Evolutionary conservation across 495 filamentous ascomycete species (phyloP).

Genomic region (Wilcoxina mikolae): DNA sequence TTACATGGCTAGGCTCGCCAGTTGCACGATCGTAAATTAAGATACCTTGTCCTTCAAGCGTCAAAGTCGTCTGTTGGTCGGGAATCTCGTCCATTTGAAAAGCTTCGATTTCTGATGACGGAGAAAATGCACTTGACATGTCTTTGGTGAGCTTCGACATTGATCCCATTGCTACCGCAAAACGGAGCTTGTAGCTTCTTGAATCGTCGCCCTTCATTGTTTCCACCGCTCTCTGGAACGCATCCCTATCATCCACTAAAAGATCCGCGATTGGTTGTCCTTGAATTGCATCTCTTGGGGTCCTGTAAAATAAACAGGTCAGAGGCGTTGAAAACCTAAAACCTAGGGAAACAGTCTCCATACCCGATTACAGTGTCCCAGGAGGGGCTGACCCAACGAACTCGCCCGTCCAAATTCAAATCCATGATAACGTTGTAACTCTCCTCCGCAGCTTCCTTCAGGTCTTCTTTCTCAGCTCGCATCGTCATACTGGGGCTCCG

Average conservation of each 20-base stretch:
- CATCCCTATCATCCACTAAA: conserved; percentile 53
- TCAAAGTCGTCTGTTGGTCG: conserved; percentile 40
- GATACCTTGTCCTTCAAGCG: conserved; percentile 89
- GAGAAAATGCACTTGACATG: conserved; percentile 9
- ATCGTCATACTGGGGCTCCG: conserved; percentile 52
- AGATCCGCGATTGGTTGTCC: conserved; percentile 68
- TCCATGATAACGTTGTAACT: conserved; percentile 91
- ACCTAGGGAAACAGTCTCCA: neutral
- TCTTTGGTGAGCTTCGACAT: conserved; percentile 44
- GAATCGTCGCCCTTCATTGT: conserved; percentile 87
- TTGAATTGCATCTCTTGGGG: conserved; percentile 52
- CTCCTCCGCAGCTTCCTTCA: conserved; percentile 90
- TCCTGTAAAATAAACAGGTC: conserved; percentile 26
- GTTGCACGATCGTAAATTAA: conserved; percentile 88
- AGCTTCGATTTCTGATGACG: conserved; percentile 31
- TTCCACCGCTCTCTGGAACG: conserved; percentile 68
- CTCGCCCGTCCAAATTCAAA: conserved; percentile 68
- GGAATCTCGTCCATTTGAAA: conserved; percentile 33
- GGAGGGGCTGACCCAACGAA: conserved; percentile 93
- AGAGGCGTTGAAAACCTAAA: neutral
- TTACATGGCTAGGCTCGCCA: conserved; percentile 77
- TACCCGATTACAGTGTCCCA: conserved; percentile 82
- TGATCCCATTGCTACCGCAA: conserved; percentile 60
- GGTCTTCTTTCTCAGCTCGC: conserved; percentile 69
- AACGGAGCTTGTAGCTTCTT: conserved; percentile 79